Base-by-base conservation (phyloP, 73 alveolate genomes). In the Paramecium sexaurelia region DNA sequence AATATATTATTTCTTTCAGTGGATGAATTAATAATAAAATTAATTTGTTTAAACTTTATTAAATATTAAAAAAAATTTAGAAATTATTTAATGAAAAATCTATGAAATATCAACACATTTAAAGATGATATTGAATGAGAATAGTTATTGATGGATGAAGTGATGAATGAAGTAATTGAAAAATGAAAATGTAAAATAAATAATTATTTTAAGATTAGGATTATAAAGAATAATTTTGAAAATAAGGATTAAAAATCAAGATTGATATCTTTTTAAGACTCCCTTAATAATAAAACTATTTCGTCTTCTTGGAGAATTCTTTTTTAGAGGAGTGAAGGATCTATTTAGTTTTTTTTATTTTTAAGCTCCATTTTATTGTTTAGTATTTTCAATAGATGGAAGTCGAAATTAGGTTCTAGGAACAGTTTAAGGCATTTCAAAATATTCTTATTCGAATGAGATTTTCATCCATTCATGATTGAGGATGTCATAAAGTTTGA, bases 401-500 rank as follows among this genome's bases (percentile, higher is more conserved):
- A 57, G 24, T 57, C 83, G 6, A 61, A 61, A 61, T 32, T 61
- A 32, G 26, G 83, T 26, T 26, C 47, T 24, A 22, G 47, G 47
- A 10, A 61, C 47, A 61, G 17, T 22, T 6, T 26, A 8, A 29
- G 83, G 83, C 26, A 61, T 29, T 61, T 61, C 83, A 61, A 61
- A 61, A n/a, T 61, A 61, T 61, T 61, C 83, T 11, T 61, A 61
- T 32, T 61, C 83, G 24, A 61, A 61, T 26, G 83, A 61, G 11
- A 61, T 61, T 29, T 32, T 61, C 83, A 61, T 61, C 75, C 90
- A 78, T 11, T 78, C 90, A 43, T 78, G 90, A 33, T 26, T 41
- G 20, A 41, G 68, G 3, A 78, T 78, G 19, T 78, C 90, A 43
- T 78, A 78, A 9, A 78, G 73, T 45, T 43, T 78, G 40, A 78